Conservation (phyloP, 2,329 filamentous ascomycete species). For the Drechslera avenae region DNA sequence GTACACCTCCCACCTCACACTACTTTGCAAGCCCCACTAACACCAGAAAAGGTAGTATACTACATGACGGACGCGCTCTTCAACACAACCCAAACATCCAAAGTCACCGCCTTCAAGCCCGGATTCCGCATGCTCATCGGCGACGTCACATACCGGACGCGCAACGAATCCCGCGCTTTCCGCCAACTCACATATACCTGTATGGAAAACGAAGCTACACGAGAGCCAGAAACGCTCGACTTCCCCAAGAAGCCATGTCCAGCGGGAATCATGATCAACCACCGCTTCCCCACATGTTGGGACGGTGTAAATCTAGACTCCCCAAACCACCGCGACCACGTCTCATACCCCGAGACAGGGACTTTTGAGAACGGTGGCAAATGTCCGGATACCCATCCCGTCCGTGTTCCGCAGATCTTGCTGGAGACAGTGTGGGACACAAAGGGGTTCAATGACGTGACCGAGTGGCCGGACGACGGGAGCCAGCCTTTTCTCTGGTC, state of each 20-base stretch:
- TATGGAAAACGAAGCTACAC: slow-evolving; percentile 36
- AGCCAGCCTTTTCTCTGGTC: slow-evolving; percentile 42
- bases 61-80: slow-evolving; percentile 51
- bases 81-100: slow-evolving; percentile 37
- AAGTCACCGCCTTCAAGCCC: slow-evolving; percentile 51
- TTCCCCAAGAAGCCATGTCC: slow-evolving; percentile 34
- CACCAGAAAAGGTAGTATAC: slow-evolving; percentile 50
- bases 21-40: background rate
- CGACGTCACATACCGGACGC: slow-evolving; percentile 36
- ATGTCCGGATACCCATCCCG: slow-evolving; percentile 36
- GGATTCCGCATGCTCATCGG: slow-evolving; percentile 55
- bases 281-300: slow-evolving; percentile 38
- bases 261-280: slow-evolving; percentile 36
- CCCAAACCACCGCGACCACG: slow-evolving; percentile 34
- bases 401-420: slow-evolving; percentile 38
- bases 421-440: slow-evolving; percentile 45
- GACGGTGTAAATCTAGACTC: slow-evolving; percentile 36
- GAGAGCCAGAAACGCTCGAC: slow-evolving; percentile 29
- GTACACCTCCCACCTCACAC: slow-evolving; percentile 7
- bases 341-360: slow-evolving; percentile 32
- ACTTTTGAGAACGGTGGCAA: slow-evolving; percentile 40
- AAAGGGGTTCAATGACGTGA: slow-evolving; percentile 38
- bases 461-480: slow-evolving; percentile 40
- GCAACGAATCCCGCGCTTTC: slow-evolving; percentile 30
- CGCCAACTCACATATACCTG: slow-evolving; percentile 37